Conservation (phyloP, 768 basidiomycete genomes). For the Butyriboletus loyo region DNA sequence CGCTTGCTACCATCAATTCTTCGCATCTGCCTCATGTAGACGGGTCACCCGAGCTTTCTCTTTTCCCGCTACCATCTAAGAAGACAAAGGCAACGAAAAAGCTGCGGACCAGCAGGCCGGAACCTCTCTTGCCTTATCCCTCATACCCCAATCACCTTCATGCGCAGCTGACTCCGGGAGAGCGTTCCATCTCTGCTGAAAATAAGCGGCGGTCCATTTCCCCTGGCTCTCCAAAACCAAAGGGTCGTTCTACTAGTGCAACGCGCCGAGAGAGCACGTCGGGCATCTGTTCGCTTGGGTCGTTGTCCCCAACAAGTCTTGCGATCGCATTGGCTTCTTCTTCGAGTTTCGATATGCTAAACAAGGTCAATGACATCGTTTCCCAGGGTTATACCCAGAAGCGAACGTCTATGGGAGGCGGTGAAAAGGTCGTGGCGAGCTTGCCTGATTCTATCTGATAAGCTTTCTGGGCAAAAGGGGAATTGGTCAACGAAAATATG, state of each 20-base stretch:
- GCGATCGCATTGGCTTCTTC: constrained; percentile 21
- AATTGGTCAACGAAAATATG: not conserved
- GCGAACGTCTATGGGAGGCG: not conserved
- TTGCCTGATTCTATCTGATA: not conserved
- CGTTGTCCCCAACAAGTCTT: constrained; percentile 24
- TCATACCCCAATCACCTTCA: constrained; percentile 13
- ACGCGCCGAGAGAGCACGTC: constrained; percentile 1
- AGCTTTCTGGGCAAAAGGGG: not conserved
- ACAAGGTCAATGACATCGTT: constrained; percentile 37
- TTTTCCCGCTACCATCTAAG: constrained; percentile 19
- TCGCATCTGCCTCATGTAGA: not conserved
- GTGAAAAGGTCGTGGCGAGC: not conserved
- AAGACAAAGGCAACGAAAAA: constrained; percentile 5
- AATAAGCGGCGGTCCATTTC: not conserved
- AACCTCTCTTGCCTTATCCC: constrained; percentile 22
- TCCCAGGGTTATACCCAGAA: constrained; percentile 33
- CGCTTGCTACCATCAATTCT: not conserved
- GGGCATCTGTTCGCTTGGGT: constrained; percentile 11
- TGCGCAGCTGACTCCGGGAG: not conserved
- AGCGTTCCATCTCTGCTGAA: not conserved
- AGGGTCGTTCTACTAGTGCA: constrained; percentile 4
- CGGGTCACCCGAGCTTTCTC: constrained; percentile 11
- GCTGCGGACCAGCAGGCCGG: constrained; percentile 1
- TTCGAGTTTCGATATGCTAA: constrained; percentile 26
- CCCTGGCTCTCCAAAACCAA: constrained; percentile 8